Base-by-base conservation (phyloP, 2,329 filamentous ascomycete genomes). In the Emericellopsis cladophorae region DNA sequence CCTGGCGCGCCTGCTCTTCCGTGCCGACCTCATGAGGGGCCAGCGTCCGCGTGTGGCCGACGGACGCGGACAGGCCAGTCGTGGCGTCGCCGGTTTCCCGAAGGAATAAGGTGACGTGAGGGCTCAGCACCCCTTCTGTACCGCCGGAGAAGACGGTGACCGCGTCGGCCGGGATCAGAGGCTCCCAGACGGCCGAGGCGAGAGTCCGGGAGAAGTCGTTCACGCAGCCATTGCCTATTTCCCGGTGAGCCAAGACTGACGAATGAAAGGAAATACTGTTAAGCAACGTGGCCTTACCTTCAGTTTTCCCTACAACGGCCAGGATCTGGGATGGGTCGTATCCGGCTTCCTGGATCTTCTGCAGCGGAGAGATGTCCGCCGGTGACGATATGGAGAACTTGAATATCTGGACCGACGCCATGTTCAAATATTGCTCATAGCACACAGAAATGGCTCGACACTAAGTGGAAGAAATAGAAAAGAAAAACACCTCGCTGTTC, bases 141-240 rank as follows among this genome's bases (percentile, higher is more conserved):
- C 41, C 41, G 32, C 41, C 41, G 23, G 41, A 43, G 37, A 43
- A 43, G 11, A 43, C 39, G 11, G 41, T 43, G 23, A 43, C 41
- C 10, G 41, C 41, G 10, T 43, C 41, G 12, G 41, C 33, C 11
- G 41, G 41, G 14, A 43, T 43, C 18, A 31, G 41, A 7, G 37
- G 24, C 22, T 43, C 41, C 41, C 41, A 43, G 4, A 43, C 41
- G 14, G 41, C 24, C 4, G 41, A 40, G 14, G 41, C 41, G 23
- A 43, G 38, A 14, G 41, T 40, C 9, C 41, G 41, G 8, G 41
- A 43, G 37, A 43, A 43, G 32, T 43, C 41, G 23, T 43, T 43
- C 4, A 43, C 41, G 23, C 41, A 43, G 21, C 41, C 41, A 23
- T 43, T 43, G 38, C 41, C 41, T 43, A 24, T 7, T 14, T n/a